A percentile compares a stretch with the other conserved stretches of the same genome.
phyloP scores from a whole-genome alignment of 495 filamentous ascomycete species.

The Clavariopsis aquatica region DNA sequence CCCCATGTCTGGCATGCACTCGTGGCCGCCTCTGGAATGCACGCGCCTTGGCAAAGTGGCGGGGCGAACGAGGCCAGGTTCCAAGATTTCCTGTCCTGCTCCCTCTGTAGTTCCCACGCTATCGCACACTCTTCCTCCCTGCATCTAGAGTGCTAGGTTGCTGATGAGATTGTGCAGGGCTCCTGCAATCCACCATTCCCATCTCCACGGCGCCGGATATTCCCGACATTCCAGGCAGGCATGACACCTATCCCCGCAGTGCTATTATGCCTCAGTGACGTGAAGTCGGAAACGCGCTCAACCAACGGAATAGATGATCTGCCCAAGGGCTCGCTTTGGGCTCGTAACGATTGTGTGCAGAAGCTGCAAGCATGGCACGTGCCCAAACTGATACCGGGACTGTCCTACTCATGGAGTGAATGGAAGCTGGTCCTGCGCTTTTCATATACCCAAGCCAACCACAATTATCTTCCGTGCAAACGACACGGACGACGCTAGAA shows the following conservation, averaged over 20 bases:
- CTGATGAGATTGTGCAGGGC: not conserved
- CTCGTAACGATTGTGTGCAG: not conserved
- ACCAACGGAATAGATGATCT: not conserved
- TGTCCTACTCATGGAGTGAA: not conserved
- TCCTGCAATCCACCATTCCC: too few species aligned
- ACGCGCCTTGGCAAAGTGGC: not conserved
- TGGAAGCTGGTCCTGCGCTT: too few species aligned
- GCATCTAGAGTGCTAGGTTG: not conserved
- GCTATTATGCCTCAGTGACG: not conserved
- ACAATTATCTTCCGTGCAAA: too few species aligned
- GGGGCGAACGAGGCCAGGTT: not conserved
- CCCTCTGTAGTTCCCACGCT: not conserved
- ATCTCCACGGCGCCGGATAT: too few species aligned
- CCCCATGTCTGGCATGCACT: conserved; percentile 4
- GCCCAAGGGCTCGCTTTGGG: not conserved
- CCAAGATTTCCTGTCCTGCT: not conserved
- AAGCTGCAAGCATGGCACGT: not conserved
- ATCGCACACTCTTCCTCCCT: not conserved
- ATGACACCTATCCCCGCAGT: not conserved
- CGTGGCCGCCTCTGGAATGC: conserved; percentile 9
- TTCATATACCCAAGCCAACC: too few species aligned
- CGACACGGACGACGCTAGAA: too few species aligned
- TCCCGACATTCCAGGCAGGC: too few species aligned
- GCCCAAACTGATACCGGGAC: not conserved
- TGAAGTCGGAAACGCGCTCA: not conserved